Evolutionary conservation across 352 stramenopile genomes (phyloP).

Genomic region (Globisporangium nunn): DNA sequence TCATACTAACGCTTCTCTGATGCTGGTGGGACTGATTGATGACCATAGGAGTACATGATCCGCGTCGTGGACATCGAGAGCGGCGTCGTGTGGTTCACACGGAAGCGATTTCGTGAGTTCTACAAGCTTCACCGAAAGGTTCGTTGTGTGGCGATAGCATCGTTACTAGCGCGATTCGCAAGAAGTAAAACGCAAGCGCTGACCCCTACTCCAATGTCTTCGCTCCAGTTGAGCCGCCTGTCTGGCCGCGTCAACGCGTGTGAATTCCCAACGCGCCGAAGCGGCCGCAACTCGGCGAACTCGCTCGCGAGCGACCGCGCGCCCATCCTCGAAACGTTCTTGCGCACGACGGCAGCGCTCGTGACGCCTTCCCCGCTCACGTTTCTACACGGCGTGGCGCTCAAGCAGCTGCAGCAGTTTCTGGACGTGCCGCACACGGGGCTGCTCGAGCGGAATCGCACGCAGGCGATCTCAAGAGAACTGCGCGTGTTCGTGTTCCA

Average conservation of each 20-base stretch:
- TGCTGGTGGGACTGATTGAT: background rate
- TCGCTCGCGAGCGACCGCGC: constrained; percentile 62
- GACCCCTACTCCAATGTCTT: background rate
- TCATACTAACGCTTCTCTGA: background rate
- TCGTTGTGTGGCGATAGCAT: background rate
- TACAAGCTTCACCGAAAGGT: constrained; percentile 83
- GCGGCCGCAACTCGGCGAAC: constrained; percentile 40
- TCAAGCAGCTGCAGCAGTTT: constrained; percentile 81
- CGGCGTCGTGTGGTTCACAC: constrained; percentile 80
- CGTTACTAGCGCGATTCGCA: background rate
- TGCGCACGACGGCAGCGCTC: constrained; percentile 58
- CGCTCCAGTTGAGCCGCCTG: constrained; percentile 50
- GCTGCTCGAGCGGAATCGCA: constrained; percentile 69
- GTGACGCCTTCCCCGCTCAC: constrained; percentile 72
- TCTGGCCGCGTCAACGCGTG: constrained; percentile 59
- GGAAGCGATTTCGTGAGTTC: constrained; percentile 75
- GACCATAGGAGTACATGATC: constrained; percentile 72
- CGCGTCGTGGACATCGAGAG: constrained; percentile 81
- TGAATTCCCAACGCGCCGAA: constrained; percentile 61
- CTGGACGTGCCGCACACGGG: constrained; percentile 65
- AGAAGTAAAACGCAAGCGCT: background rate
- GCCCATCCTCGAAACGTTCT: constrained; percentile 70
- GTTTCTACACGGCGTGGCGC: constrained; percentile 59
- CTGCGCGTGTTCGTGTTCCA: constrained; percentile 79
- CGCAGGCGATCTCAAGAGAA: constrained; percentile 66